These are phyloP conservation scores for Cladosporium colombiae DNA, from an alignment of 2,329 filamentous ascomycete species.

Conservation along the genomic window DNA sequence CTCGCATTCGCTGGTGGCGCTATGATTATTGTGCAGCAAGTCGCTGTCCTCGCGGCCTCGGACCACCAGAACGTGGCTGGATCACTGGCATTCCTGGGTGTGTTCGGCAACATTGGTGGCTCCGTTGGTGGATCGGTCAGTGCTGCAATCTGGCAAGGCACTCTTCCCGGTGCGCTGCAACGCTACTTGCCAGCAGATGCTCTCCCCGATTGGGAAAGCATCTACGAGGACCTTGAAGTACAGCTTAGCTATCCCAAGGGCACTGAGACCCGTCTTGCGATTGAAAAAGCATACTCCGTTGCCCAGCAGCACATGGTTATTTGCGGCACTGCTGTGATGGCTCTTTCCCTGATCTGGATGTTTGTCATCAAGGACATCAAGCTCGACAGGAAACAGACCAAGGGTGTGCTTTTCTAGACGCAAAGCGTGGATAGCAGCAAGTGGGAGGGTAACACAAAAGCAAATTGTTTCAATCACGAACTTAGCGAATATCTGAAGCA, in stretches of 20 bases:
- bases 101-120: conserved; percentile 38
- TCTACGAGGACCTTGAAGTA: conserved; percentile 37
- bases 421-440: neutral
- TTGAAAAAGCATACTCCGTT: conserved; percentile 46
- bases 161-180: conserved; percentile 24
- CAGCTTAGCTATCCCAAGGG: conserved; percentile 46
- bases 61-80: conserved; percentile 39
- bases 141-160: conserved; percentile 40
- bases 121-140: conserved; percentile 39
- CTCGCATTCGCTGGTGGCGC: conserved; percentile 36
- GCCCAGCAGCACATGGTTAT: conserved; percentile 30
- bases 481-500: neutral
- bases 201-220: conserved; percentile 33
- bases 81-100: conserved; percentile 37
- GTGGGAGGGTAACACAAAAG: neutral
- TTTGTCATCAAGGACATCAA: conserved; percentile 30
- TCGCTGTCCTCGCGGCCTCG: conserved; percentile 39
- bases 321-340: conserved; percentile 26
- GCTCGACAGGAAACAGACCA: conserved; percentile 30
- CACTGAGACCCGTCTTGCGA: conserved; percentile 45
- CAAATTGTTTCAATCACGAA: neutral
- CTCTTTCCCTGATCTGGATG: conserved; percentile 27
- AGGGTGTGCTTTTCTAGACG: conserved; percentile 25
- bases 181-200: conserved; percentile 47
- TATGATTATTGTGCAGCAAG: conserved; percentile 36